These are phyloP conservation scores for Arthonia radiata DNA, from an alignment of 495 filamentous ascomycete species.

Conservation along the genomic window DNA sequence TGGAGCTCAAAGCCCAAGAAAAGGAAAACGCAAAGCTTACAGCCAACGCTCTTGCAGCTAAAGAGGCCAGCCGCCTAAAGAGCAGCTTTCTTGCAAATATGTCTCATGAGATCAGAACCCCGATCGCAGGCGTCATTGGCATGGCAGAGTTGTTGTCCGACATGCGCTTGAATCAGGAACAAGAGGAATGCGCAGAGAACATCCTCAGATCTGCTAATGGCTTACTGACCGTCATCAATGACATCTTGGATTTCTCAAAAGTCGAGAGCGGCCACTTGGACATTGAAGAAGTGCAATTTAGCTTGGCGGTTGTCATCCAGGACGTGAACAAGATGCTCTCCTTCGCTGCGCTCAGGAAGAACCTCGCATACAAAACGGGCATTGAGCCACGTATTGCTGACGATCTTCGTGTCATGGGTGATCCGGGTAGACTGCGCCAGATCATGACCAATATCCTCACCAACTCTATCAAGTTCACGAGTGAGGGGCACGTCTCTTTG, in stretches of 20 bases:
- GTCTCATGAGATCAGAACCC: slow-evolving; percentile 75
- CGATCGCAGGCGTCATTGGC: slow-evolving; percentile 51
- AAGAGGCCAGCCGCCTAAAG: slow-evolving; percentile 44
- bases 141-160: slow-evolving; percentile 47
- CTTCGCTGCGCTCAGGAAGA: slow-evolving; percentile 32
- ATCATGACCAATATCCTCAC: slow-evolving; percentile 69
- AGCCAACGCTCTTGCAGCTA: slow-evolving; percentile 40
- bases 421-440: slow-evolving; percentile 56
- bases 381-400: slow-evolving; percentile 20
- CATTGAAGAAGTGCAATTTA: slow-evolving; percentile 59
- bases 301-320: slow-evolving; percentile 41
- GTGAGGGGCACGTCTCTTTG: slow-evolving; percentile 36
- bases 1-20: slow-evolving; percentile 28
- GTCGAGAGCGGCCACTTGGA: slow-evolving; percentile 54
- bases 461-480: slow-evolving; percentile 77
- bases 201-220: slow-evolving; percentile 60
- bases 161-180: slow-evolving; percentile 38
- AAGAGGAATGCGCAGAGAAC: slow-evolving; percentile 50
- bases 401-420: slow-evolving; percentile 35
- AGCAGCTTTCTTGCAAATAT: slow-evolving; percentile 52
- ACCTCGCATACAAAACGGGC: slow-evolving; percentile 26
- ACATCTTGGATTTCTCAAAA: slow-evolving; percentile 74
- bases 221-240: slow-evolving; percentile 71
- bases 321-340: slow-evolving; percentile 42
- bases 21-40: slow-evolving; percentile 35